These are phyloP conservation scores for Penicillium sp. DNA, from an alignment of 2,329 filamentous ascomycete species.

Conservation along the genomic window DNA sequence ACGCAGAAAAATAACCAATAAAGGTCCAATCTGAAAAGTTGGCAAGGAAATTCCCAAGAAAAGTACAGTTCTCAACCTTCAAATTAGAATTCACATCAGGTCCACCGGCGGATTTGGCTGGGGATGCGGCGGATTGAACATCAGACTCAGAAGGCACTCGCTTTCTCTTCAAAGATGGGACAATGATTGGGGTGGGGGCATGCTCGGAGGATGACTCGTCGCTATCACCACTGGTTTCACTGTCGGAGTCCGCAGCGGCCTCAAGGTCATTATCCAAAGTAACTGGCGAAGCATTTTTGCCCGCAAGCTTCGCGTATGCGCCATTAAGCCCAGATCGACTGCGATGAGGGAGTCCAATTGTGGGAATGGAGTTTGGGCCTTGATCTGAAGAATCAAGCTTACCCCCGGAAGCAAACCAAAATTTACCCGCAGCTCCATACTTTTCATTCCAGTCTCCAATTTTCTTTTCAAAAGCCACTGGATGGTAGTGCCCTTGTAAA, in stretches of 20 bases:
- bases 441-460: constrained; percentile 53
- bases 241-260: constrained; percentile 30
- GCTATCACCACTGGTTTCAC: constrained; percentile 28
- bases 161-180: constrained; percentile 35
- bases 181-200: constrained; percentile 17
- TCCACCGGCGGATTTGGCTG: constrained; percentile 24
- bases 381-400: constrained; percentile 5
- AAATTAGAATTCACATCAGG: constrained; percentile 17
- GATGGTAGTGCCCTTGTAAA: constrained; percentile 51
- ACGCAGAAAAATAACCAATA: constrained; percentile 40
- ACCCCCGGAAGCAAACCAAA: constrained; percentile 34
- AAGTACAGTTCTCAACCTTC: constrained; percentile 34
- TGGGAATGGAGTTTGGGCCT: constrained; percentile 34
- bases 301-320: background rate
- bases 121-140: constrained; percentile 29
- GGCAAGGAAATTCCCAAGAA: constrained; percentile 41
- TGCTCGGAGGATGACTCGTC: constrained; percentile 26
- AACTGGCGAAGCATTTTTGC: constrained; percentile 5
- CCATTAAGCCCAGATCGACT: constrained; percentile 9
- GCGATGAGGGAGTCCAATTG: constrained; percentile 37
- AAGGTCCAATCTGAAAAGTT: constrained; percentile 42
- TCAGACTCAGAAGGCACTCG: constrained; percentile 34
- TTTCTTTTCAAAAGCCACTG: constrained; percentile 53
- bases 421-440: constrained; percentile 52
- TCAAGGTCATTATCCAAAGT: constrained; percentile 10